These are phyloP conservation scores for Ehretia macrophylla DNA, from an alignment of 257 asterid genomes.

Conservation along the genomic window DNA sequence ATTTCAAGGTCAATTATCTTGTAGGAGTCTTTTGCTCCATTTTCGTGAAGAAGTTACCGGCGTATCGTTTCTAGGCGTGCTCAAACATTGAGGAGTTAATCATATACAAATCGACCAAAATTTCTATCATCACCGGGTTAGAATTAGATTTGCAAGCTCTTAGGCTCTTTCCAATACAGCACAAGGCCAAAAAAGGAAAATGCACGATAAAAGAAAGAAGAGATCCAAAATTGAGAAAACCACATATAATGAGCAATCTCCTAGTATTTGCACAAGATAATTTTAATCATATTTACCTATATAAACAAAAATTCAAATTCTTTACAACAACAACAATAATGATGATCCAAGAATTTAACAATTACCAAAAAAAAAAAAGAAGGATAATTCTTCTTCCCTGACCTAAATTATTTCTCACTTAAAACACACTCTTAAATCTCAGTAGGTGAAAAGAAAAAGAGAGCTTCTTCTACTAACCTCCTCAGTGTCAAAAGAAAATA, in stretches of 20 bases:
- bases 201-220: too few species aligned
- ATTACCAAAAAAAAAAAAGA: slow-evolving; percentile 8
- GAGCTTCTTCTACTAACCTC: slow-evolving; percentile 18
- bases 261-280: background rate
- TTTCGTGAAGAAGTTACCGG: too few species aligned
- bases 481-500: slow-evolving; percentile 27
- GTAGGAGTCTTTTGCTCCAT: too few species aligned
- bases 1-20: too few species aligned
- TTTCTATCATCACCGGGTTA: too few species aligned
- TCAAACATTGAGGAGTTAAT: too few species aligned
- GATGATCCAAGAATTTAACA: slow-evolving; percentile 22
- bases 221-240: too few species aligned
- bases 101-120: too few species aligned
- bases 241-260: background rate
- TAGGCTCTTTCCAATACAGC: too few species aligned
- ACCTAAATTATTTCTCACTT: slow-evolving; percentile 19
- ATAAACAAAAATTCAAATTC: background rate
- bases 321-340: slow-evolving; percentile 31
- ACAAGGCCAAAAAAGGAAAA: too few species aligned
- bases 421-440: slow-evolving; percentile 33
- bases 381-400: slow-evolving; percentile 9
- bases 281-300: background rate
- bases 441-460: slow-evolving; percentile 12
- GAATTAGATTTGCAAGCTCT: too few species aligned
- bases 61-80: too few species aligned